Base-by-base conservation (phyloP, 1,139 yeast genomes). In the Zygoascus meyerae region DNA sequence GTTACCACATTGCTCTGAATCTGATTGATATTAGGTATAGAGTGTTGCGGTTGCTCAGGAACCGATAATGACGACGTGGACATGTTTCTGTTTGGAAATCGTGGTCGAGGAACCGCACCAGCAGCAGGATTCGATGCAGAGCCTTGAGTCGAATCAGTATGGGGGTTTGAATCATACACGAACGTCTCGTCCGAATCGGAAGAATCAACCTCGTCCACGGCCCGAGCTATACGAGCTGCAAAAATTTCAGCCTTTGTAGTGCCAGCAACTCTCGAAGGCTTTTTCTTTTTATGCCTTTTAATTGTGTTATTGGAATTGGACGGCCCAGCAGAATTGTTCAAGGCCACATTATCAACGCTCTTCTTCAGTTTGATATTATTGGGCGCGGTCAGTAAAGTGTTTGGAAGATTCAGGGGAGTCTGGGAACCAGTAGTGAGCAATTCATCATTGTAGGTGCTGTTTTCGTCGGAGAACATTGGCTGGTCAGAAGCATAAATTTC, bases 151-250 rank as follows among this genome's bases (percentile, higher is more conserved):
- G 32, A 10, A 34, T 67, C 68, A 33, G 57, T 39, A 39, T 40
- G 57, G 11, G 72, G 67, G 41, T 71, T 67, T 5, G 78, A 77
- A 58, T 89, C 97, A 63, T 90, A 90, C 10, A 90, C 96, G 72
- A 90, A 90, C 1, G 95, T 86, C 64, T 92, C 97, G 57, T 89
- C 95, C 37, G 90, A 81, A 62, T 87, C 97, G 36, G 90, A 82
- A 40, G 84, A 78, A 50, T 85, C 89, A 21, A 79, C 87, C 57
- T 87, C 96, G 56, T 86, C 95, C 7, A 90, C 95, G 0, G 97
- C 97, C 53, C 89, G 83, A 6, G 97, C 97, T 52, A 90, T 71
- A 57, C 84, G 84, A 0, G 97, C 97, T 10, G 97, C 97, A 67
- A 90, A 90, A 49, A 86, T 81, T 60, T 90, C 97, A 0, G 96